These are phyloP conservation scores for Seiridium cupressi DNA, from an alignment of 2,329 filamentous ascomycete species.

Conservation along the genomic window DNA sequence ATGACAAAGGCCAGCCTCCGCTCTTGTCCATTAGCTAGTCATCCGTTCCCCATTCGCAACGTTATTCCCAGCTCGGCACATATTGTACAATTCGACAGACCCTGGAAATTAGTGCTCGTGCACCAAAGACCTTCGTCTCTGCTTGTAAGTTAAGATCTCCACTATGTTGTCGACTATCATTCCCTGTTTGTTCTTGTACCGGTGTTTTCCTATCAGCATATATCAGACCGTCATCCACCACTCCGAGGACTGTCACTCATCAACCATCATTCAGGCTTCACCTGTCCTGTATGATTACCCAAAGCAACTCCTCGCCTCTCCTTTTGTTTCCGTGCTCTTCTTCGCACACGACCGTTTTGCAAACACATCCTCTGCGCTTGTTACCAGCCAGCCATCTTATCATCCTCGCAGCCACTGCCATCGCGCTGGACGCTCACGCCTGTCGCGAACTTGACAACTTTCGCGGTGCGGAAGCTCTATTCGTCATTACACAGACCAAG, in stretches of 20 bases:
- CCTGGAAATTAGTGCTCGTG: constrained; percentile 21
- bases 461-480: constrained; percentile 14
- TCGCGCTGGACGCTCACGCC: constrained; percentile 18
- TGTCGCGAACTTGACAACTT: constrained; percentile 6
- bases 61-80: constrained; percentile 19
- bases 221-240: constrained; percentile 12
- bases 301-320: constrained; percentile 2
- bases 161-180: constrained; percentile 17
- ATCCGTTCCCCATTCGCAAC: constrained; percentile 18
- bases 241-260: not conserved
- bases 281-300: constrained; percentile 10
- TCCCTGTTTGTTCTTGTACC: constrained; percentile 7
- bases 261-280: not conserved
- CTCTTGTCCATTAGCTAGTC: constrained; percentile 20
- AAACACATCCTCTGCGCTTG: constrained; percentile 3
- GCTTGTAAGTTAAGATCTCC: constrained; percentile 23
- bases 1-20: constrained; percentile 18
- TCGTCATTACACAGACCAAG: constrained; percentile 18
- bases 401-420: constrained; percentile 4
- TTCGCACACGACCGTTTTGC: not conserved
- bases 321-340: not conserved
- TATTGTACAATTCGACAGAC: constrained; percentile 16
- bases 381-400: not conserved
- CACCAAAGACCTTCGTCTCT: constrained; percentile 18
- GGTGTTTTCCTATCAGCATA: constrained; percentile 5